Conservation (phyloP, 2,329 filamentous ascomycete species). For the Teratosphaeria epicoccoides region DNA sequence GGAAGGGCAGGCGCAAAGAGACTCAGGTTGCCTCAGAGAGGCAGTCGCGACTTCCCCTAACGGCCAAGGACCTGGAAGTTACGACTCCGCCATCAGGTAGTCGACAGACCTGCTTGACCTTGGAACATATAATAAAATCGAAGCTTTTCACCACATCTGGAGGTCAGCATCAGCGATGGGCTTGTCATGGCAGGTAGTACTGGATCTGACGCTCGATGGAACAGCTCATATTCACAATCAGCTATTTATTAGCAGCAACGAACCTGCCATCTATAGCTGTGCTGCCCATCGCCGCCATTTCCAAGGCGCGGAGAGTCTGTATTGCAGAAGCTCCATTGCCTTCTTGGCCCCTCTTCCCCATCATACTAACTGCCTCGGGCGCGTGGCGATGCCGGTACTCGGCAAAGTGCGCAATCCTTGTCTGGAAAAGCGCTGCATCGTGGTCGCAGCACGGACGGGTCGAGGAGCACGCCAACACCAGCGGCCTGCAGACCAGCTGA, state of each 20-base stretch:
- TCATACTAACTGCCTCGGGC: not conserved
- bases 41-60: too few relatives aligned
- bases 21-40: too few relatives aligned
- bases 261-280: not conserved
- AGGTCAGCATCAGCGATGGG: not conserved
- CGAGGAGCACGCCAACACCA: not conserved
- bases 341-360: not conserved
- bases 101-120: too few relatives aligned
- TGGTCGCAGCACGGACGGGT: not conserved
- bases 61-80: too few relatives aligned
- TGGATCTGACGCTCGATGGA: not conserved
- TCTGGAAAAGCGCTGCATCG: not conserved
- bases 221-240: not conserved
- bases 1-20: too few relatives aligned
- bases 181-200: not conserved
- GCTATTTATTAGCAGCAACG: not conserved
- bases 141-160: not conserved
- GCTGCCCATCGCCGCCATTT: not conserved
- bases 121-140: too few relatives aligned
- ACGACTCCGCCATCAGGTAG: not conserved
- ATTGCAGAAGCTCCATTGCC: not conserved
- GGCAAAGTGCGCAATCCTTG: not conserved
- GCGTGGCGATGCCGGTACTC: not conserved
- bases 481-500: slow-evolving; percentile 9
- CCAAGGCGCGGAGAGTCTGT: not conserved